A percentile compares a stretch with the other conserved stretches of the same genome.
phyloP scores from a whole-genome alignment of 1,284 basidiomycete species.

The Ustilago trichophora region DNA sequence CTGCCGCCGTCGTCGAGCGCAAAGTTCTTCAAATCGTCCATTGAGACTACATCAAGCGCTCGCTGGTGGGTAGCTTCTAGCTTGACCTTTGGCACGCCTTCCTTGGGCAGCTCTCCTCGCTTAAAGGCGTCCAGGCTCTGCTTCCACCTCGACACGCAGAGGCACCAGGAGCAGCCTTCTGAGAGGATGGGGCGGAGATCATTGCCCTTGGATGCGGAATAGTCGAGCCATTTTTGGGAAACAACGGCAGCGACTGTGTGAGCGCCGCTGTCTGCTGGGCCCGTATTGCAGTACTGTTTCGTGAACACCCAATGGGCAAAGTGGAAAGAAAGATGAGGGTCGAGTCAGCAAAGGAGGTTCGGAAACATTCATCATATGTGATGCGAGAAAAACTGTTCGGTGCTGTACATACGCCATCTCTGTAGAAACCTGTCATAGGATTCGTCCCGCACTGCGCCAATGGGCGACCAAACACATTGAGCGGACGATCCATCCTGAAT shows the following conservation, averaged over 20 bases:
- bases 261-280: conserved; percentile 42
- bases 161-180: conserved; percentile 54
- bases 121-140: conserved; percentile 81
- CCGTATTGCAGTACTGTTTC: conserved; percentile 53
- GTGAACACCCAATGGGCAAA: neutral
- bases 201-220: conserved; percentile 53
- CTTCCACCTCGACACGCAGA: conserved; percentile 66
- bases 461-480: conserved; percentile 48
- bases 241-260: conserved; percentile 56
- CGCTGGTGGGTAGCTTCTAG: conserved; percentile 47
- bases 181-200: conserved; percentile 50
- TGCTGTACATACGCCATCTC: conserved; percentile 40
- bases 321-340: too few species aligned
- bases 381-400: too few species aligned
- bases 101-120: conserved; percentile 77
- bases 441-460: conserved; percentile 45
- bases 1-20: conserved; percentile 13
- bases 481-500: conserved; percentile 45
- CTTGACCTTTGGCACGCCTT: conserved; percentile 50
- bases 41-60: conserved; percentile 33
- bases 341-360: too few species aligned
- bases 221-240: conserved; percentile 45
- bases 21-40: conserved; percentile 44
- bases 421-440: conserved; percentile 54
- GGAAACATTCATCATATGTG: too few species aligned